These are phyloP conservation scores for Magnaporthiopsis rhizophila DNA, from an alignment of 2,329 filamentous ascomycete genomes.

Conservation along the genomic window DNA sequence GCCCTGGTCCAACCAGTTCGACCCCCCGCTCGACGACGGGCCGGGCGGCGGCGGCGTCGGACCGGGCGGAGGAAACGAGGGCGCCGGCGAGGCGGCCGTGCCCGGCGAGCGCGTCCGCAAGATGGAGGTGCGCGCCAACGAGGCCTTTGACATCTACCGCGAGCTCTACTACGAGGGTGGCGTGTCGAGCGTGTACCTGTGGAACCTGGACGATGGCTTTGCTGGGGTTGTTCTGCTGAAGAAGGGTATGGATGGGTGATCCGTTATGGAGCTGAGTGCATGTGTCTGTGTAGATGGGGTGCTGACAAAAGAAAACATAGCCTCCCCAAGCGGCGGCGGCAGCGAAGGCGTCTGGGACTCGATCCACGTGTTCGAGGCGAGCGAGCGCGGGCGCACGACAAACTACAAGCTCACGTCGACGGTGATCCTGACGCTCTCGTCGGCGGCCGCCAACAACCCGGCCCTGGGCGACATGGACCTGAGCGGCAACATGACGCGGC, in stretches of 20 bases:
- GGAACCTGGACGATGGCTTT: slow-evolving; percentile 97
- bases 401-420: slow-evolving; percentile 98
- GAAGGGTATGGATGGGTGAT: slow-evolving; percentile 61
- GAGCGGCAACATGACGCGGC: slow-evolving; percentile 94
- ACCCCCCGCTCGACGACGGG: slow-evolving; percentile 70
- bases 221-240: slow-evolving; percentile 93
- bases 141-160: slow-evolving; percentile 93
- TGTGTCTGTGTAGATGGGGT: too few species aligned
- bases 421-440: slow-evolving; percentile 82
- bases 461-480: slow-evolving; percentile 81
- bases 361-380: slow-evolving; percentile 96
- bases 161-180: slow-evolving; percentile 97
- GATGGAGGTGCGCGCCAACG: slow-evolving; percentile 91
- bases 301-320: slow-evolving; percentile 30
- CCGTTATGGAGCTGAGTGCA: too few species aligned
- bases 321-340: slow-evolving; percentile 51
- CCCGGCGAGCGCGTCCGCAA: slow-evolving; percentile 85
- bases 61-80: slow-evolving; percentile 44
- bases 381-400: slow-evolving; percentile 81
- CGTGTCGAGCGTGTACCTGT: slow-evolving; percentile 93
- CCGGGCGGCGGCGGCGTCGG: slow-evolving; percentile 43
- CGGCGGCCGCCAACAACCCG: slow-evolving; percentile 46
- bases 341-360: slow-evolving; percentile 89
- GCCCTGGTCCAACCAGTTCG: slow-evolving; percentile 99
- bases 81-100: slow-evolving; percentile 69